These are phyloP conservation scores for Penicillium angulare DNA, from an alignment of 495 filamentous ascomycete genomes.

Conservation along the genomic window DNA sequence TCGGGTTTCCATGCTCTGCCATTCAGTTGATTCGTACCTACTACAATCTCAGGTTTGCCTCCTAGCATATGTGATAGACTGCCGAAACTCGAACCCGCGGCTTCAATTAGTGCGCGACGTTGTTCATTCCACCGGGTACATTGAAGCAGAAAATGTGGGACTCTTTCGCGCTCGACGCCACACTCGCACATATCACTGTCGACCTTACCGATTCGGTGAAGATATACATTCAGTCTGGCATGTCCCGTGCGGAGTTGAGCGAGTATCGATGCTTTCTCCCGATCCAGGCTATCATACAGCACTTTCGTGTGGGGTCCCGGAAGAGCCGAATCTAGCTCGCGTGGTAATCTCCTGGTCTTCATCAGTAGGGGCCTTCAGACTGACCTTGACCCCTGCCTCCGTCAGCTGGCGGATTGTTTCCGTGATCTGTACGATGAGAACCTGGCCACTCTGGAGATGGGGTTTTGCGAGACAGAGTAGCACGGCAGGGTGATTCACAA, in stretches of 20 bases:
- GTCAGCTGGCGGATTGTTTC: slow-evolving; percentile 1
- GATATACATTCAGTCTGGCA: slow-evolving; percentile 2
- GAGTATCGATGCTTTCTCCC: neutral
- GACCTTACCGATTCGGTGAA: slow-evolving; percentile 18
- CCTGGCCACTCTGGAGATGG: neutral
- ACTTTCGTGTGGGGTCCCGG: neutral
- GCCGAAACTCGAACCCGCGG: neutral
- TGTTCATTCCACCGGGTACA: slow-evolving; percentile 1
- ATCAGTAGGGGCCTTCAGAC: neutral
- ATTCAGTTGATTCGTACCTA: slow-evolving; percentile 20
- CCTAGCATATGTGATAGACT: slow-evolving; percentile 29
- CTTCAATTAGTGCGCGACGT: slow-evolving; percentile 10
- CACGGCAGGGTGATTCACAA: neutral
- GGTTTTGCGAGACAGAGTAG: slow-evolving; percentile 3
- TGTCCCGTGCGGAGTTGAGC: slow-evolving; percentile 9
- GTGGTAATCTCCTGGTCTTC: neutral
- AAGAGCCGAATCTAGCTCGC: slow-evolving; percentile 3
- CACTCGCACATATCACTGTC: slow-evolving; percentile 19
- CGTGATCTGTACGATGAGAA: slow-evolving; percentile 1
- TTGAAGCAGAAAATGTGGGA: slow-evolving; percentile 25
- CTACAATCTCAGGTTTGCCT: slow-evolving; percentile 29
- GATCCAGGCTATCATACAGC: neutral
- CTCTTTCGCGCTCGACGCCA: slow-evolving; percentile 29
- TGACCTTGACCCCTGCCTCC: slow-evolving; percentile 1
- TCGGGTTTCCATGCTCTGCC: slow-evolving; percentile 28